phyloP scores from a whole-genome alignment of 2,329 filamentous ascomycete genomes.

The Trichoderma atrobrunneum region DNA sequence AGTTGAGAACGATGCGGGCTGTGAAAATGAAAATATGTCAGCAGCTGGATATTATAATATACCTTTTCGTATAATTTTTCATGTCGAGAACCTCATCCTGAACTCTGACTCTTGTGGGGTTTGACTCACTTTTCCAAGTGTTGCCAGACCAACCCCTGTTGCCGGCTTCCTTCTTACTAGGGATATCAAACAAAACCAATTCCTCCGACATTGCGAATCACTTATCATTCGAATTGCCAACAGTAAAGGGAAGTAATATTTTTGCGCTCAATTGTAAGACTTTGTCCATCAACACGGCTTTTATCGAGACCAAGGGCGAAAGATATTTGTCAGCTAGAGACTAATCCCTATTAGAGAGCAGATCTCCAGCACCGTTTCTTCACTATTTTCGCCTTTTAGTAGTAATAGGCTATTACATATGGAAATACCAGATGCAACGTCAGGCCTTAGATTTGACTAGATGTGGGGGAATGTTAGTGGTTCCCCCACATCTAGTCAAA shows the following conservation, averaged over 20 bases:
- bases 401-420: neutral
- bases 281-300: neutral
- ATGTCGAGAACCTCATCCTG: neutral
- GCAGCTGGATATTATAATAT: neutral
- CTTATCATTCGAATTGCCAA: neutral
- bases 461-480: neutral
- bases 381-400: neutral
- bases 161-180: neutral
- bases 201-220: neutral
- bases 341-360: neutral
- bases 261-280: neutral
- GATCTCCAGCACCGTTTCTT: neutral
- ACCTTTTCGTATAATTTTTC: neutral
- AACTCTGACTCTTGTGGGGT: neutral
- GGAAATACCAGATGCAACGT: neutral
- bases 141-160: neutral
- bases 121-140: neutral
- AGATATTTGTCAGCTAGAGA: neutral
- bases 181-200: neutral
- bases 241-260: neutral
- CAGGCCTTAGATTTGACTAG: neutral
- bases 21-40: neutral
- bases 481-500: neutral
- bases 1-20: neutral
- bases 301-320: neutral